These are phyloP conservation scores for Daphne laureola DNA, from an alignment of 441 rosid genomes.

Conservation along the genomic window DNA sequence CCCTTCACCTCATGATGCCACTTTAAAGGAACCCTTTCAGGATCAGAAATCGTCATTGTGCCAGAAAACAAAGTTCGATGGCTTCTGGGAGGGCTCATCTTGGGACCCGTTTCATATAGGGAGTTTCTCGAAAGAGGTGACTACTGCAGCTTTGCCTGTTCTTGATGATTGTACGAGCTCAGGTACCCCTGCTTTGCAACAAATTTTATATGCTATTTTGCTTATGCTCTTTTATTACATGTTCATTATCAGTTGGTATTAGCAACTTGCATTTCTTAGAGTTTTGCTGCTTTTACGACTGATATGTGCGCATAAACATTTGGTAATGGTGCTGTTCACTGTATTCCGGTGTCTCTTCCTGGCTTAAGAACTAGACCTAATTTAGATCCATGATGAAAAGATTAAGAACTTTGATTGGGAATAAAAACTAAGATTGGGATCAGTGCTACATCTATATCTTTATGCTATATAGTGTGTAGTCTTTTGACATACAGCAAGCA, in stretches of 20 bases:
- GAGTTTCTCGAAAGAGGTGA: constrained; percentile 22
- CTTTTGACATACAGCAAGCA: too few species aligned
- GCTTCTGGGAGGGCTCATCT: constrained; percentile 26
- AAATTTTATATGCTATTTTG: not conserved
- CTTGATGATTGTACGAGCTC: constrained; percentile 20
- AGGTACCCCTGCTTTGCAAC: constrained; percentile 23
- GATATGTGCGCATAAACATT: not conserved
- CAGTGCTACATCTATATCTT: too few species aligned
- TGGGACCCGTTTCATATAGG: constrained; percentile 28
- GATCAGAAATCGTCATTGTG: constrained; percentile 25
- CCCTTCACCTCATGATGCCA: constrained; percentile 20
- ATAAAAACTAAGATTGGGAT: too few species aligned
- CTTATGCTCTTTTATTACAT: not conserved
- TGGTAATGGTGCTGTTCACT: too few species aligned
- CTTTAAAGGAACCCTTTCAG: constrained; percentile 16
- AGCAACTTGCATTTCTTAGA: too few species aligned
- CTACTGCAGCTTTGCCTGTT: constrained; percentile 16
- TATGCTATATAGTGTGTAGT: too few species aligned
- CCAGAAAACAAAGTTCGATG: constrained; percentile 19
- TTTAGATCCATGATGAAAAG: too few species aligned
- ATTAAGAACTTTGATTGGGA: too few species aligned
- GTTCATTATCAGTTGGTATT: not conserved
- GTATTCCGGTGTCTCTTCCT: too few species aligned
- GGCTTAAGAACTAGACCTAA: too few species aligned
- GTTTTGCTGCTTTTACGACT: constrained; percentile 1